Evolutionary conservation across 75 land plant genomes (phyloP).

Genomic region (Pinus taeda): DNA sequence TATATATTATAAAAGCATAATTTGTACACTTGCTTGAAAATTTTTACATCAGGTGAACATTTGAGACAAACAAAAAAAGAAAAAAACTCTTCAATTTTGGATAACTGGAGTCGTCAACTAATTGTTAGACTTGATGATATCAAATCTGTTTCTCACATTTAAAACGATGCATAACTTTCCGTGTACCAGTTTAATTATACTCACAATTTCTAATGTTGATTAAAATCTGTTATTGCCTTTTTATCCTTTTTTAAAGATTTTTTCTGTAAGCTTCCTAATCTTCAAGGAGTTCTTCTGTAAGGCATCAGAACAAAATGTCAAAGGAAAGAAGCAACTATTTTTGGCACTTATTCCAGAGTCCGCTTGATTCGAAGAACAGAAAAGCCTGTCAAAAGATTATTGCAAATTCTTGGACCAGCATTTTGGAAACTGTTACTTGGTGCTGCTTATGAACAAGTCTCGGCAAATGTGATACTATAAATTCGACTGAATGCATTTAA

Average conservation of each 20-base stretch:
- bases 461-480: neutral
- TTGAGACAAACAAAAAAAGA: too few relatives aligned
- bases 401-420: neutral
- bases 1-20: neutral
- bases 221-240: neutral
- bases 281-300: neutral
- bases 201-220: neutral
- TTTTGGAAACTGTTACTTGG: neutral
- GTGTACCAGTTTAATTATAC: neutral
- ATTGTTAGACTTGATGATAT: neutral
- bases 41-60: too few relatives aligned
- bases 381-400: neutral
- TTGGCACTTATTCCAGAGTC: neutral
- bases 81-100: too few relatives aligned
- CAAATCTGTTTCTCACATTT: too few relatives aligned
- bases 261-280: neutral
- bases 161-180: neutral
- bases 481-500: neutral
- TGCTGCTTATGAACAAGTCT: neutral
- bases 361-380: neutral
- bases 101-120: neutral
- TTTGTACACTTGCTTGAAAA: neutral
- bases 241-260: neutral
- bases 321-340: neutral
- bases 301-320: neutral